Conservation (phyloP, 257 asterid species). For the Plantago ovata region DNA sequence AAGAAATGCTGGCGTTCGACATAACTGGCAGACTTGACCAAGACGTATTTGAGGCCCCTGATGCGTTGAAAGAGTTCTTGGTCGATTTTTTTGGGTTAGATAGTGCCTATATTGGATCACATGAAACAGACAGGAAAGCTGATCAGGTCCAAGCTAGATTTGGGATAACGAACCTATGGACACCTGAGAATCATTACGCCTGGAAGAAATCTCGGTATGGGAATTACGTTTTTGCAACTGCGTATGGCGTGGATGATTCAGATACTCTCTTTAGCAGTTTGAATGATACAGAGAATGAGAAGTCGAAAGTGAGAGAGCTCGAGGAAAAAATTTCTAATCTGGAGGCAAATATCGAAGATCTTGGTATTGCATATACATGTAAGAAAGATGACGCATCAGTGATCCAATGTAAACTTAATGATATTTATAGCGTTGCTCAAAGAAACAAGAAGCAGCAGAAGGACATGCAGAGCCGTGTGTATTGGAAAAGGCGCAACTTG, state of each 20-base stretch:
- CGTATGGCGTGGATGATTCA: constrained; percentile 60
- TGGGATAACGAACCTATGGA: constrained; percentile 84
- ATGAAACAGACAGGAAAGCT: constrained; percentile 77
- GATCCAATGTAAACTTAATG: constrained; percentile 47
- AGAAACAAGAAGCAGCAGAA: constrained; percentile 45
- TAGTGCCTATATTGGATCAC: constrained; percentile 78
- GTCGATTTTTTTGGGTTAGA: constrained; percentile 69
- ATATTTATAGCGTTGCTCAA: constrained; percentile 34
- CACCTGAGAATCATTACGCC: constrained; percentile 86
- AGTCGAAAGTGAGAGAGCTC: constrained; percentile 27
- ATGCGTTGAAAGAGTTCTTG: constrained; percentile 81
- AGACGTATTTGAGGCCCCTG: constrained; percentile 82
- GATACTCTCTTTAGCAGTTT: constrained; percentile 64
- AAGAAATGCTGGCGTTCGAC: constrained; percentile 77
- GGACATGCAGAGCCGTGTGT: constrained; percentile 48
- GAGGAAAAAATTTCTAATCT: constrained; percentile 26
- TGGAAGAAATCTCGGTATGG: constrained; percentile 86
- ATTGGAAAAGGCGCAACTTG: constrained; percentile 52
- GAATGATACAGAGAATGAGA: constrained; percentile 47
- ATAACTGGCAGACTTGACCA: constrained; percentile 85
- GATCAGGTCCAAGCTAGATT: constrained; percentile 47
- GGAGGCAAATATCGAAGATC: constrained; percentile 27
- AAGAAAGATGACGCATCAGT: constrained; percentile 41
- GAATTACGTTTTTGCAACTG: constrained; percentile 71
- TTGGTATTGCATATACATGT: constrained; percentile 31